phyloP scores from a whole-genome alignment of 306 rosid genomes.

The Morella rubra region DNA sequence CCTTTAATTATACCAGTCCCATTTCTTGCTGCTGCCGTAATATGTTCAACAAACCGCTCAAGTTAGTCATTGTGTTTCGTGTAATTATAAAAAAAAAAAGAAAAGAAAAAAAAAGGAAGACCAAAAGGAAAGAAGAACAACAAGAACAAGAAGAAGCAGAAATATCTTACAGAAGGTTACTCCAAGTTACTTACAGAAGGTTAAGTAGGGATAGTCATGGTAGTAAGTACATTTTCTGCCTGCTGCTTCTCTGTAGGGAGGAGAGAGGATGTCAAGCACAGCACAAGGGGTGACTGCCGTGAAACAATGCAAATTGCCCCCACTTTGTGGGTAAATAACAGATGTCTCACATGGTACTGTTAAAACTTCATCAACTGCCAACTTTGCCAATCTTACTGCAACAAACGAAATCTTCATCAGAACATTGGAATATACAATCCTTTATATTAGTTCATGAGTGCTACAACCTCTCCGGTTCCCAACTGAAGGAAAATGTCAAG shows the following conservation, averaged over 20 bases:
- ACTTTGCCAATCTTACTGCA: slow-evolving; percentile 79
- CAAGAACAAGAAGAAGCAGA: neutral
- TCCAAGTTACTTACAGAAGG: slow-evolving; percentile 56
- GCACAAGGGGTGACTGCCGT: slow-evolving; percentile 90
- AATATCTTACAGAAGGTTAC: slow-evolving; percentile 1
- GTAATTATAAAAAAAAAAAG: neutral
- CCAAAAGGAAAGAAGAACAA: neutral
- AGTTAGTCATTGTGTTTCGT: neutral
- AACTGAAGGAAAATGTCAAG: neutral
- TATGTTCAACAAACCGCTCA: slow-evolving; percentile 21
- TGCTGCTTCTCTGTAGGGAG: slow-evolving; percentile 75
- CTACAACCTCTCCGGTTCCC: neutral
- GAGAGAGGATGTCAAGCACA: slow-evolving; percentile 79
- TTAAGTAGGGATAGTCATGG: slow-evolving; percentile 70
- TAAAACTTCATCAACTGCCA: slow-evolving; percentile 69
- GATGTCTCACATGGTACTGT: slow-evolving; percentile 72
- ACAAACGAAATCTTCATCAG: slow-evolving; percentile 3
- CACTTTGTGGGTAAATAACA: slow-evolving; percentile 68
- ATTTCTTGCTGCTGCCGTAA: slow-evolving; percentile 52
- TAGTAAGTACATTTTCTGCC: slow-evolving; percentile 87
- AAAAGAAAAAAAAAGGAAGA: neutral
- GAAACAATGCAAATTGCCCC: slow-evolving; percentile 91
- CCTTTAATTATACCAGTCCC: slow-evolving; percentile 35
- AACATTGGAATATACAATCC: neutral
- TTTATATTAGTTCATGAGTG: neutral